phyloP scores from a whole-genome alignment of 2,329 filamentous ascomycete genomes.

The Ophiognomonia clavigignenti-juglandacearum region DNA sequence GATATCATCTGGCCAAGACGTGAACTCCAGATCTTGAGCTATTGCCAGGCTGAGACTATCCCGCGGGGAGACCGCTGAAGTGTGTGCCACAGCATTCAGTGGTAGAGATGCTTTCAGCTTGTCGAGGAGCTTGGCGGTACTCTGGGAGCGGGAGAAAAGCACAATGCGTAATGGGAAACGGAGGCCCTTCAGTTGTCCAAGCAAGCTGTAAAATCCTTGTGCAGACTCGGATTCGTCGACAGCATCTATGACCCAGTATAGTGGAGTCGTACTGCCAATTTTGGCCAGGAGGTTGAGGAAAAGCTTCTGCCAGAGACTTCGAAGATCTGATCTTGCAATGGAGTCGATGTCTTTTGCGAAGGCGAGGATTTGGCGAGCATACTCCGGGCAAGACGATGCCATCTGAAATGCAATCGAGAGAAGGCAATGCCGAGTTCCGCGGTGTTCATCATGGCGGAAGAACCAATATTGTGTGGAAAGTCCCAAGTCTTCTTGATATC shows the following conservation, averaged over 20 bases:
- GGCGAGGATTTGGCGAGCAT: conserved; percentile 19
- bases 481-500: conserved; percentile 7
- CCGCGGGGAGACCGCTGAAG: conserved; percentile 14
- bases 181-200: conserved; percentile 20
- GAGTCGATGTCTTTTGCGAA: conserved; percentile 20
- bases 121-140: conserved; percentile 13
- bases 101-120: conserved; percentile 15
- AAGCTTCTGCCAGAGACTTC: conserved; percentile 26
- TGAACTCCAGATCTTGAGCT: conserved; percentile 18
- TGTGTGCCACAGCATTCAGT: not conserved
- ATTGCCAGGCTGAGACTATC: conserved; percentile 20
- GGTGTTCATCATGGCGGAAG: conserved; percentile 18
- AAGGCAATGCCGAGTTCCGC: conserved; percentile 16
- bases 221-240: conserved; percentile 31
- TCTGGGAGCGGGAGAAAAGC: conserved; percentile 25
- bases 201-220: conserved; percentile 22
- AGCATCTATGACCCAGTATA: conserved; percentile 36
- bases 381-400: conserved; percentile 18
- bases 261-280: conserved; percentile 14
- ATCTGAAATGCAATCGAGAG: conserved; percentile 28
- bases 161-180: conserved; percentile 25
- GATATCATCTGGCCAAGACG: conserved; percentile 14
- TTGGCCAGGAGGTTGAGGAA: conserved; percentile 27
- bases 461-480: conserved; percentile 23
- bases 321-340: conserved; percentile 22